phyloP scores from a whole-genome alignment of 2,329 filamentous ascomycete species.

The Parascedosporium putredinis region DNA sequence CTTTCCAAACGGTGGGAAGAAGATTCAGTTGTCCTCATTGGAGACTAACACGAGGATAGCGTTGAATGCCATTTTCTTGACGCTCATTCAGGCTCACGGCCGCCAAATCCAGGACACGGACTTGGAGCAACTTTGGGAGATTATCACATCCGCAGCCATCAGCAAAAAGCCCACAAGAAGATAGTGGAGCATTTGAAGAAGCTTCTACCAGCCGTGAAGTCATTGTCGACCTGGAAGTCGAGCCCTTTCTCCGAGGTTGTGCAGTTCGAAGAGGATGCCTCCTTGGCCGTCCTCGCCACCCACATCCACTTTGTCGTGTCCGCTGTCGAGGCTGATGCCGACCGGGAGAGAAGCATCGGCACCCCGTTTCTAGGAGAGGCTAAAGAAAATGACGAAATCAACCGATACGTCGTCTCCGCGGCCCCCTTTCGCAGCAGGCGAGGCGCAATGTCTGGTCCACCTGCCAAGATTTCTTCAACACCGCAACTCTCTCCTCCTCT shows the following conservation, averaged over 20 bases:
- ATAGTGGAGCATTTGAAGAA: conserved; percentile 8
- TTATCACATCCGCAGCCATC: background rate
- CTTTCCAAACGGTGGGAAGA: too few relatives aligned
- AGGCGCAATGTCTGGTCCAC: conserved; percentile 3
- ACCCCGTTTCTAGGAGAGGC: background rate
- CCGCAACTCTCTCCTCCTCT: background rate
- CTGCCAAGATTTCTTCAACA: background rate
- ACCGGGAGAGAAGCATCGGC: background rate
- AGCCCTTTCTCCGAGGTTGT: background rate
- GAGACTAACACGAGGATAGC: background rate
- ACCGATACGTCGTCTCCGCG: conserved; percentile 1
- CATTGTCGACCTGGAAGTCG: background rate
- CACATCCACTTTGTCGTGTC: conserved; percentile 4
- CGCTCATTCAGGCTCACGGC: conserved; percentile 1
- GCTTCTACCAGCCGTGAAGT: background rate
- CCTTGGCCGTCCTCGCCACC: conserved; percentile 3
- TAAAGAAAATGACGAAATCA: conserved; percentile 3
- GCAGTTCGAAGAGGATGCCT: conserved; percentile 1
- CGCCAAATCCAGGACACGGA: background rate
- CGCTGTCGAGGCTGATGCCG: background rate
- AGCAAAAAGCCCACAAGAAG: background rate
- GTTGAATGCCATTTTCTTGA: conserved; percentile 4
- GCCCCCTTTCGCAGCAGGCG: conserved; percentile 4
- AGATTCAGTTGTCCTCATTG: background rate
- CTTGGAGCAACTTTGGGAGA: conserved; percentile 2